Conservation (phyloP, 805 yeast species). For the Barnettozyma sp. region DNA sequence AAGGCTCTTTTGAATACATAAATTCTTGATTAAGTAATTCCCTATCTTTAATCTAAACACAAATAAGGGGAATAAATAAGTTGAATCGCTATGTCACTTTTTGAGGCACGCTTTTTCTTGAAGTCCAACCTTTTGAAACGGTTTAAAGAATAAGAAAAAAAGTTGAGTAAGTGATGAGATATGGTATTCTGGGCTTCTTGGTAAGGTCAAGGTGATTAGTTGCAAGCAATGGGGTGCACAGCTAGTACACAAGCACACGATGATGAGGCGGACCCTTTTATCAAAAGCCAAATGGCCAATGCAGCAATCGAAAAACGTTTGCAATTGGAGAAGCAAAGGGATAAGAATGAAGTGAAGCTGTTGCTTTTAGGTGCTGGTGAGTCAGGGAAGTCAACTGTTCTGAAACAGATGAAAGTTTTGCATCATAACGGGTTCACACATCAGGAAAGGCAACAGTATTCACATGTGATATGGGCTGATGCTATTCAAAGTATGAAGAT, state of each 20-base stretch:
- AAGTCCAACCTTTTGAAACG: no score
- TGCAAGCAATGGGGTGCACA: slow-evolving; percentile 56
- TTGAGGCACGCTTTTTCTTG: slow-evolving; percentile 11
- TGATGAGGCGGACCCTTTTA: slow-evolving; percentile 40
- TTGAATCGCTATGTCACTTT: slow-evolving; percentile 4
- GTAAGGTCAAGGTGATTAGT: not conserved
- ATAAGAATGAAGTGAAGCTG: slow-evolving; percentile 58
- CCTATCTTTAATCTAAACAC: no score
- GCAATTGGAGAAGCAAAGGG: slow-evolving; percentile 43
- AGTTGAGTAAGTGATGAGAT: not conserved
- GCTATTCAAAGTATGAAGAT: slow-evolving; percentile 78
- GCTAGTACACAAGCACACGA: slow-evolving; percentile 45
- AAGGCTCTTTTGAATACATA: slow-evolving; percentile 9
- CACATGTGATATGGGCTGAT: slow-evolving; percentile 91
- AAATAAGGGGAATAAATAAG: slow-evolving; percentile 1
- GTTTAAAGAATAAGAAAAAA: no score
- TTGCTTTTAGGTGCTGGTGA: slow-evolving; percentile 91
- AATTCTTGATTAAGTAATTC: no score
- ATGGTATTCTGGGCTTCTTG: not conserved
- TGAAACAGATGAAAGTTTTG: slow-evolving; percentile 78
- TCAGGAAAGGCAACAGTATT: slow-evolving; percentile 72
- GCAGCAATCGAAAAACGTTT: slow-evolving; percentile 61
- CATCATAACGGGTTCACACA: slow-evolving; percentile 82
- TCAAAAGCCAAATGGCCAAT: slow-evolving; percentile 47
- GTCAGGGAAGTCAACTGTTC: slow-evolving; percentile 87